Base-by-base conservation (phyloP, 2,329 filamentous ascomycete species). In the Fusarium udum region DNA sequence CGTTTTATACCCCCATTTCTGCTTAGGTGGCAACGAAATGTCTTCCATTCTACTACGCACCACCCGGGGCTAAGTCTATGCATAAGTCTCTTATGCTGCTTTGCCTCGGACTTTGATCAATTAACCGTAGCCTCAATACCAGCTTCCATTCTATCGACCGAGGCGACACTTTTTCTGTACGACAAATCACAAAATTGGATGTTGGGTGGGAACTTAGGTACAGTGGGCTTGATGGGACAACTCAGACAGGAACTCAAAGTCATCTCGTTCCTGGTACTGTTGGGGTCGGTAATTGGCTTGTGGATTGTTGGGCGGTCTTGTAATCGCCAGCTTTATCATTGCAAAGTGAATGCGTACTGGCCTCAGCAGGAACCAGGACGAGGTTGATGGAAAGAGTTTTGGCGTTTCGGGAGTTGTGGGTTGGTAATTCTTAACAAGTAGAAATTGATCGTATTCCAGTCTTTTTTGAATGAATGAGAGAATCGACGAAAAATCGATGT, bases 1-100 rank as follows among this genome's bases (percentile, higher is more conserved):
- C 74, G 67, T 69, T 73, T 73, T 65, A 78, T 78, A 78, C 76
- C 76, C 76, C 74, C 37, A n/a, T 73, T 61, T 62, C 58, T 71
- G 64, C 75, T 71, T 67, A 64, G 49, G 53, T 60, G 61, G 69
- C 62, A 56, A 61, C 61, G 56, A 66, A 56, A 58, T 71, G 48
- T 53, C 64, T 69, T 64, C 42, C 48, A 62, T 64, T 61, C 61
- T 72, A 66, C 57, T 70, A 53, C 45, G 40, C 62, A 59, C 67
- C 61, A 53, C 34, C 58, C 36, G 24, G 45, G 56, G 53, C 36
- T 34, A 36, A 53, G 57, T 40, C 61, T 46, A 43, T 46, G 36
- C 60, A 53, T 42, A 51, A 48, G 42, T 37, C 22, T 63, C 48
- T 58, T 63, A 40, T 64, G 60, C 52, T 64, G 28, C 57, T 66